These are phyloP conservation scores for Rubia balearica DNA, from an alignment of 305 asterid genomes.

Conservation along the genomic window DNA sequence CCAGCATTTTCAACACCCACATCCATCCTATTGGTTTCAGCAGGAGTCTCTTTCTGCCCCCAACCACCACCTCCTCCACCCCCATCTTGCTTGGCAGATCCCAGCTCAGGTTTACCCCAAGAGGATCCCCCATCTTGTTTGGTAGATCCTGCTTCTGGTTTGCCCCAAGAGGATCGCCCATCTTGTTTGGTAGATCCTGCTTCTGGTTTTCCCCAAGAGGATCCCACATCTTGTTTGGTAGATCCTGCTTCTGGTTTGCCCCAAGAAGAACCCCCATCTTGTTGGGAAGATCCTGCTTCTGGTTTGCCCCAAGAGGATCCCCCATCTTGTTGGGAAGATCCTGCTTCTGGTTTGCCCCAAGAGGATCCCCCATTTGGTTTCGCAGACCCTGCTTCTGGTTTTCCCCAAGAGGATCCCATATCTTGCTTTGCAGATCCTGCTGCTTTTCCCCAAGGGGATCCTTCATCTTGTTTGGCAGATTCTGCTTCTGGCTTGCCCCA, in stretches of 20 bases:
- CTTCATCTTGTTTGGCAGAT: too few species aligned
- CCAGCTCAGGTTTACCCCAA: background rate
- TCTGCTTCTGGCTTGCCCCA: too few species aligned
- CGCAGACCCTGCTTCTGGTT: background rate
- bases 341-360: background rate
- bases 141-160: background rate
- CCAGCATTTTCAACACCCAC: background rate
- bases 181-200: background rate
- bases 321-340: background rate
- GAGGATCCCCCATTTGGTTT: background rate
- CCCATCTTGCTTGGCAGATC: background rate
- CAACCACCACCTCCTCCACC: background rate
- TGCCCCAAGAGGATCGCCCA: background rate
- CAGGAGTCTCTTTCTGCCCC: background rate
- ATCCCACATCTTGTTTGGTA: background rate
- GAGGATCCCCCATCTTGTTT: background rate
- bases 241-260: background rate
- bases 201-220: background rate
- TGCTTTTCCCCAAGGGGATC: too few species aligned
- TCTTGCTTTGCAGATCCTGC: too few species aligned
- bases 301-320: background rate
- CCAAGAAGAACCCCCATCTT: background rate
- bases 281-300: background rate
- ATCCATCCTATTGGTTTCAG: background rate
- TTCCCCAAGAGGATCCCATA: background rate